Base-by-base conservation (phyloP, 2,329 filamentous ascomycete genomes). In the Venturia pyrina region DNA sequence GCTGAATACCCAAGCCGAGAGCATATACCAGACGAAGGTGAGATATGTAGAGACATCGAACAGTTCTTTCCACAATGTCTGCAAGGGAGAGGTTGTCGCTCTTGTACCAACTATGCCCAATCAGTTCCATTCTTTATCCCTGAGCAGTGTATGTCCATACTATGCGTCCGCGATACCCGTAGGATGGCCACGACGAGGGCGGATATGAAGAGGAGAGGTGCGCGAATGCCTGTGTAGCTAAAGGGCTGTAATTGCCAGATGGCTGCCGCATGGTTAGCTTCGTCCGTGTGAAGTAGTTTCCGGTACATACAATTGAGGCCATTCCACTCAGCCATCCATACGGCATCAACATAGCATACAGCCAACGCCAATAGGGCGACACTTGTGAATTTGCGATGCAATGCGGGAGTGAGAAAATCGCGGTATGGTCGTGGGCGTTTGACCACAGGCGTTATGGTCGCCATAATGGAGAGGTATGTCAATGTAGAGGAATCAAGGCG, bases 201-300 rank as follows among this genome's bases (percentile, higher is more conserved):
- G 70, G 88, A 89, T 68, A 89, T 79, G 78, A 93, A 93, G 69
- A 97, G 84, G 68, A 91, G 82, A 19, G 88, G 74, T 6, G 91
- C 85, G 70, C 92, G 89, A 65, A 96, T 76, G 67, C 90, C 91
- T 57, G 89, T 85, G 65, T 83, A 82, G 63, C 91, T 90, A 48
- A 96, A 72, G 32, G 92, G 92, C 70, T 96, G 91, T 89, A 90
- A 93, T 71, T 87, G 81, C 92, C 91, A 96, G 68, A 96, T 79
- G 63, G 86, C 90, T 93, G 53, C 1, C 70, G 28, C 43, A 63
- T 61, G 1, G 48, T 44, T 44, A 66, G 65, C 70, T 66, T 75
- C 71, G 53, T n/a, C 11, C 24, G 17, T 17, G 17, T 2, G 66
- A 15, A 15, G n/a, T 3, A 37, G 40, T 32, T 60, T 7, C 37